Evolutionary conservation across 257 asterid species (phyloP), one percentile per base, ranked within the genome.

Genomic region (Solanum corneliomulleri): DNA sequence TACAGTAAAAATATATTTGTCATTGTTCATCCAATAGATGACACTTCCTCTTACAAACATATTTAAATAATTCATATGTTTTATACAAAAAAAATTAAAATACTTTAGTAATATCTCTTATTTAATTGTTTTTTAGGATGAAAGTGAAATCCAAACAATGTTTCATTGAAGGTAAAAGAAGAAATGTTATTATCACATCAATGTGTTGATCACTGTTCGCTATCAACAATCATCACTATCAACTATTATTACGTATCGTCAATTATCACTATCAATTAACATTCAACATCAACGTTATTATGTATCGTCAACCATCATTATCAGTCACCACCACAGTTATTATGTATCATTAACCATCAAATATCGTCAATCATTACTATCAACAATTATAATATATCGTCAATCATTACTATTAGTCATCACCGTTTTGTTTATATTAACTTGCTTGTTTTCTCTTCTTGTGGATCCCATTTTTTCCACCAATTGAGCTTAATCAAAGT

Each of bases 271-370:
- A 52, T 52, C n/a, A 1, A n/a, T 56, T 1, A 56, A 7, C 11
- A 18, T 4, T 56, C 1, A 56, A 7, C 11, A 18, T 10, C 62
- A 1, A 1, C 0, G 1, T 56, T 0, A 58, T 20, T 20, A 58
- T 58, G 2, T 58, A 58, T 58, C 25, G 25, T 58, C 25, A 58
- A 58, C 5, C 0, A 58, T 18, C 47, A 42, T 11, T 18, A 18
- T 56, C 2, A 3, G 5, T 18, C 64, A 20, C 0, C 25, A 20
- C 64, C 11, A 56, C 11, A 18, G 4, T 56, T 20, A 56, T 56
- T 16, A 52, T 52, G 9, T 52, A 52, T 41, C 44, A 9, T 41
- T 10, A 41, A 41, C 44, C 11, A 41, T 8, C 11, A 41, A 39
- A 39, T 39, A 39, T 20, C 64, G 11, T 3, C 20, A 68, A 68